Percentiles rank a stretch among this genome's conserved stretches.
Evolutionary conservation across 345 rosid species (phyloP).

Genomic region (Arabidopsis thaliana): TAIR10.1 NC_003071.7:2067001-2067500

Average conservation of each 20-base stretch:
- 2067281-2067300: slow-evolving; percentile 54
- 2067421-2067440: slow-evolving; percentile 60
- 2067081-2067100: slow-evolving; percentile 9
- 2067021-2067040: slow-evolving; percentile 8
- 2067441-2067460: slow-evolving; percentile 51
- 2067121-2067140: neutral
- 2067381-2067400: slow-evolving; percentile 65
- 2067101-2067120: slow-evolving; percentile 25
- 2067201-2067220: slow-evolving; percentile 69
- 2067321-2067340: neutral
- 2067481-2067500: slow-evolving; percentile 55
- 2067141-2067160: slow-evolving; percentile 25
- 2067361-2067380: slow-evolving; percentile 15
- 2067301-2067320: slow-evolving; percentile 29
- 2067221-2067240: slow-evolving; percentile 73
- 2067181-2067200: slow-evolving; percentile 52
- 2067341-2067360: slow-evolving; percentile 24
- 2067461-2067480: slow-evolving; percentile 48
- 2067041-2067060: neutral
- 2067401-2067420: slow-evolving; percentile 53
- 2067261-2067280: slow-evolving; percentile 45
- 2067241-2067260: slow-evolving; percentile 60
- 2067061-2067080: neutral
- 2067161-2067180: neutral
- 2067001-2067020: neutral